A percentile compares a stretch with the other conserved stretches of the same genome.
phyloP scores from a whole-genome alignment of 1,139 yeast genomes.

The Groenewaldozyma auringiensis region DNA sequence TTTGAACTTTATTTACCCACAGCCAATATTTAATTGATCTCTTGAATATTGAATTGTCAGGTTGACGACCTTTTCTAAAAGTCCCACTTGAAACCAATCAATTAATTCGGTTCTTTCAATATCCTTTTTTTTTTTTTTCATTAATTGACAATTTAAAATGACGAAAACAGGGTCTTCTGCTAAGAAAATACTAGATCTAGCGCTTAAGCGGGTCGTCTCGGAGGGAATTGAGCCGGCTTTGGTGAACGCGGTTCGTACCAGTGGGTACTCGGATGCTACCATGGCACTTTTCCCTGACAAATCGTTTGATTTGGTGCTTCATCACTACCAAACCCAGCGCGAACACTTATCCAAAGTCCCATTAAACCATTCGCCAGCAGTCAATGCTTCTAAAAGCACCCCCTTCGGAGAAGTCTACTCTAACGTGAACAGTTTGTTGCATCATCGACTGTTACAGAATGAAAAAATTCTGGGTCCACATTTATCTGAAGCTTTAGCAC shows the following conservation, averaged over 20 bases:
- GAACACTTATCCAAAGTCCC: constrained; percentile 22
- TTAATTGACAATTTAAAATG: no score
- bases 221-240: constrained; percentile 66
- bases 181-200: constrained; percentile 39
- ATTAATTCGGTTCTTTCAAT: no score
- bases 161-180: constrained; percentile 11
- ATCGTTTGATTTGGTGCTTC: constrained; percentile 55
- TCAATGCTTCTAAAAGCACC: background rate
- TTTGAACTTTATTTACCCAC: no score
- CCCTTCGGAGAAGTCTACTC: constrained; percentile 1
- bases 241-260: constrained; percentile 50
- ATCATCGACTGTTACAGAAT: constrained; percentile 58
- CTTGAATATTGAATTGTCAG: no score
- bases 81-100: no score
- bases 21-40: no score
- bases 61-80: no score
- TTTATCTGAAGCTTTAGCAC: constrained; percentile 42
- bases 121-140: no score
- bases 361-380: constrained; percentile 10
- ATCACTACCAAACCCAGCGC: constrained; percentile 47
- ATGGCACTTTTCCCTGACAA: constrained; percentile 49
- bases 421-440: constrained; percentile 36
- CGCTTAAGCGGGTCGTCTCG: constrained; percentile 52
- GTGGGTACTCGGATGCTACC: constrained; percentile 61
- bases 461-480: constrained; percentile 37